Percentiles rank a stretch among this genome's conserved stretches.
Evolutionary conservation across 2,329 filamentous ascomycete species (phyloP).

Genomic region (Herpotrichia juniperi): DNA sequence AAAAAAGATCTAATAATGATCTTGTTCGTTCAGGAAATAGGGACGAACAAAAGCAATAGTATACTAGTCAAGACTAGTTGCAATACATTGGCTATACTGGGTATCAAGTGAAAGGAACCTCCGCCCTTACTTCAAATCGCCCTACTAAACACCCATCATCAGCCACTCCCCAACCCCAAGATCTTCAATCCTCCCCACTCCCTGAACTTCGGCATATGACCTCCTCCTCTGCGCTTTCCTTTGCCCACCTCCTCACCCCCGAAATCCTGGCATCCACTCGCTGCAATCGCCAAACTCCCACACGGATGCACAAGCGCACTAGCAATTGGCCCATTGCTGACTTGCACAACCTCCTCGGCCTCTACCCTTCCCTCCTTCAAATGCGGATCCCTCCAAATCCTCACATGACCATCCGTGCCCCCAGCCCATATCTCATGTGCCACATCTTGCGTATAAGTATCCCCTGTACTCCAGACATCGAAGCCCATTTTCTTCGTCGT

Average conservation of each 20-base stretch:
- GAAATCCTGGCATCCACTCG: conserved; percentile 22
- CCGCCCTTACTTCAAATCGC: too few relatives aligned
- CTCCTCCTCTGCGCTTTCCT: conserved; percentile 16
- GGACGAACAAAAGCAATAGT: too few relatives aligned
- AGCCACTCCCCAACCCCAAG: conserved; percentile 18
- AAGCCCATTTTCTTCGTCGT: conserved; percentile 64
- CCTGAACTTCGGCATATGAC: conserved; percentile 13
- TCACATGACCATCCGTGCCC: conserved; percentile 61
- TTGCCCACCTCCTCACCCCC: background rate
- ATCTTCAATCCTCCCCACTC: conserved; percentile 35
- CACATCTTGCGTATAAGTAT: conserved; percentile 23
- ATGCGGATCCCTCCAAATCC: conserved; percentile 47
- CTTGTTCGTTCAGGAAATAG: too few relatives aligned
- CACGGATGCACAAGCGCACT: conserved; percentile 29
- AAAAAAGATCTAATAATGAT: too few relatives aligned
- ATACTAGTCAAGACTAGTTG: too few relatives aligned
- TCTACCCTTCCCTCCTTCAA: conserved; percentile 34
- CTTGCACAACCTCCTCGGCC: conserved; percentile 42
- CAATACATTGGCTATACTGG: too few relatives aligned
- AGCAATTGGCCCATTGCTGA: conserved; percentile 25
- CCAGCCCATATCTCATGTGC: conserved; percentile 65
- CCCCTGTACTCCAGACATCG: conserved; percentile 52
- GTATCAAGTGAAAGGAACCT: too few relatives aligned
- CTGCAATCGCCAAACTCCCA: conserved; percentile 29
- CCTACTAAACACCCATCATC: too few relatives aligned